Base-by-base conservation (phyloP, 805 yeast species). In the Scheffersomyces lignosus region DNA sequence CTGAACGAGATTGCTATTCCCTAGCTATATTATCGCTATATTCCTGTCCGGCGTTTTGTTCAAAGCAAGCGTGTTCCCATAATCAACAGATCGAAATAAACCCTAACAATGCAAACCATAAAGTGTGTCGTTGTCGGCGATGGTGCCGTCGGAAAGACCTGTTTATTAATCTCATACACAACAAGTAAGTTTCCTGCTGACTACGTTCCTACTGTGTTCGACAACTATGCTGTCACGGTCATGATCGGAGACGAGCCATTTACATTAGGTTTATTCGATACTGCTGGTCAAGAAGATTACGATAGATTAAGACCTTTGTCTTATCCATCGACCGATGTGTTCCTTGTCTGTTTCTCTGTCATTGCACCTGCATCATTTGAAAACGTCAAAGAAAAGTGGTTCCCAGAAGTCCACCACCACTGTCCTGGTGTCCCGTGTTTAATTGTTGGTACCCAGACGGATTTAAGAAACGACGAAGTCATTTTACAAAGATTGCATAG, bases 271-370 rank as follows among this genome's bases (percentile, higher is more conserved):
- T 73, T 91, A 44, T 91, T 93, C 58, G 99, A 91, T 71, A 91
- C 99, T 24, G 99, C 99, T 18, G 99, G 99, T 35, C 99, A 91
- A 73, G 99, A 91, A 77, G 99, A 91, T 73, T 91, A 93, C 65
- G 99, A 91, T 71, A 80, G 99, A 60, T 73, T 91, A 59, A 86
- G 99, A 70, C 99, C 99, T 6, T 77, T 93, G 53, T 84, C 95
- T 39, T 91, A 91, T 65, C 98, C 99, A 13, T 93, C 95, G 37
- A 93, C 99, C 4, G 99, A 91, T 64, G 96, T 91, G 31, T 91
- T 91, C 60, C 73, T 91, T 51, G 96, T 91, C 41, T 93, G 99
- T 68, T 91, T 93, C 68, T 84, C 95, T 25, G 96, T 93, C 42
- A 90, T 95, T 49, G 89, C 96, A 10, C 99, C 98, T 23, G 95